Evolutionary conservation across 345 rosid genomes (phyloP), one percentile per base, ranked within the genome.

Genomic region (Hibiscus trionum): DNA sequence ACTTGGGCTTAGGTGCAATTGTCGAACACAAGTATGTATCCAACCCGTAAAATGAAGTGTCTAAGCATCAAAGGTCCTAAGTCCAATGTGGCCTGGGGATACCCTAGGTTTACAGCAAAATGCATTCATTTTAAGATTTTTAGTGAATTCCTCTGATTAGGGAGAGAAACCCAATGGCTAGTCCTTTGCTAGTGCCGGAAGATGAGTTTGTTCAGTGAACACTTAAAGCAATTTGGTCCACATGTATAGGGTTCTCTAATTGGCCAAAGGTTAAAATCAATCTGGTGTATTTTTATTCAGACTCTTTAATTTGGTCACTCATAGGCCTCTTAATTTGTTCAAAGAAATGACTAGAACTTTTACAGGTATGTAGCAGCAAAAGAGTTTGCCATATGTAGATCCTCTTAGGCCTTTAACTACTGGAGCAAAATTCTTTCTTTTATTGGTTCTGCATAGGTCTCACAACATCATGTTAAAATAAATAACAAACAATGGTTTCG

Each of bases 131-230:
- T 50, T 52, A 29, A 66, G 70, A 49, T 37, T 50, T 29, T 0
- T 68, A 68, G 46, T 68, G 52, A 17, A 49, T 52, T 68, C 60
- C 46, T 68, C 46, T 29, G 60, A 14, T 66, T 14, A 66, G 56
- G 49, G 7, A 46, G 70, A 24, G 21, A 31, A 66, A 3, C 19
- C 8, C 11, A 24, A 7, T 66, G 46, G 37, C 37, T 7, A 46
- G 70, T 44, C 56, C 35, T 46, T 66, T 66, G 56, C 35, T 44
- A 11, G 50, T 66, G 37, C 56, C 24, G 11, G 55, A 44, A 15
- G 19, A 19, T 42, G 52, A 27, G 11, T 15, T 37, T 68, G 16
- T 29, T 29, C 4, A 50, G 15, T 26, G 39, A 67, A 47, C 26
- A 42, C 49, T 65, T 65, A 42, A 66, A 24, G 24, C 55, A 42